These are phyloP conservation scores for Carex parvula DNA, from an alignment of 176 grass and related monocot species.

Conservation along the genomic window DNA sequence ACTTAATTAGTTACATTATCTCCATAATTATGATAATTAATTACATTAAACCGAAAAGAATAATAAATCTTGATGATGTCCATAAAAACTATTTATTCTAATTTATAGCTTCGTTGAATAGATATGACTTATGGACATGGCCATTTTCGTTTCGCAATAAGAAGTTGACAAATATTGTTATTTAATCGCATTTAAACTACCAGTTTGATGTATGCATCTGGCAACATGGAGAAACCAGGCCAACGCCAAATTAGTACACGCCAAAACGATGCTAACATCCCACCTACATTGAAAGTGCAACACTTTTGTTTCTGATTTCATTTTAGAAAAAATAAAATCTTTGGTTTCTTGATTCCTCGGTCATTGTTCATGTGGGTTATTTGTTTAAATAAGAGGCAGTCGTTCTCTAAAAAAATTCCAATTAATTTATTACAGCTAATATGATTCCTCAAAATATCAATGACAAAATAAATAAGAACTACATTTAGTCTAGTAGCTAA, in stretches of 20 bases:
- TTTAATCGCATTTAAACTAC: neutral
- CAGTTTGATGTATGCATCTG: slow-evolving; percentile 22
- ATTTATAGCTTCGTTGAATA: neutral
- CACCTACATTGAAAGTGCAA: slow-evolving; percentile 12
- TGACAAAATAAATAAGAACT: too few relatives aligned
- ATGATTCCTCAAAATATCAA: too few relatives aligned
- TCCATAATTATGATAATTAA: neutral
- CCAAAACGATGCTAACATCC: slow-evolving; percentile 21
- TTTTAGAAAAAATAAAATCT: neutral
- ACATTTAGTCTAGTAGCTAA: too few relatives aligned
- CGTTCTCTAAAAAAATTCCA: too few relatives aligned
- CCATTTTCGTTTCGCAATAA: neutral
- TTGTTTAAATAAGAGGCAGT: too few relatives aligned
- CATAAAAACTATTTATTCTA: neutral
- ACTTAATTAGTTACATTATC: neutral
- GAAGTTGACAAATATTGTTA: neutral
- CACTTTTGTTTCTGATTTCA: neutral
- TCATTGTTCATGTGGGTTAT: neutral
- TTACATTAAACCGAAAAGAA: neutral
- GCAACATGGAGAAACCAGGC: neutral
- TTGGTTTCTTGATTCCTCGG: neutral
- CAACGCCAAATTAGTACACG: slow-evolving; percentile 13
- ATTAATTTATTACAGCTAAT: too few relatives aligned
- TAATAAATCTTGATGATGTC: neutral
- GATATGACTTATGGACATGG: neutral